These are phyloP conservation scores for Colletotrichum liaoningense DNA, from an alignment of 2,329 filamentous ascomycete species.

Conservation along the genomic window DNA sequence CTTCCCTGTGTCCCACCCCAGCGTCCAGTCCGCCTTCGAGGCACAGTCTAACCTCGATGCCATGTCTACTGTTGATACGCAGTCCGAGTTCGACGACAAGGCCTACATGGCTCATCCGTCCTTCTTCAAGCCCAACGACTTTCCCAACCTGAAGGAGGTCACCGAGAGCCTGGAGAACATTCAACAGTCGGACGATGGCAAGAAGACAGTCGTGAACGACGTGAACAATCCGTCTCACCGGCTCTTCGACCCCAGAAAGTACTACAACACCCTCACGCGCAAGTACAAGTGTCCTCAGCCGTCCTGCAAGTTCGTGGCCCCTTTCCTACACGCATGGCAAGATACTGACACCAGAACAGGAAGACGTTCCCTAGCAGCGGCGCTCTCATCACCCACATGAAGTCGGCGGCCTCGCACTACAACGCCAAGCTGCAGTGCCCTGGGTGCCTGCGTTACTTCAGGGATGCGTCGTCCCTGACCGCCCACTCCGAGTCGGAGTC, in stretches of 20 bases:
- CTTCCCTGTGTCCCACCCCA: constrained; percentile 22
- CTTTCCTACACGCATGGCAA: too few species aligned
- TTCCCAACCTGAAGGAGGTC: constrained; percentile 29
- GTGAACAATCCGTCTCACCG: constrained; percentile 57
- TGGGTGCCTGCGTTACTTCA: constrained; percentile 55
- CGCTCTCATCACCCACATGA: constrained; percentile 56
- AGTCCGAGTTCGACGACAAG: constrained; percentile 21
- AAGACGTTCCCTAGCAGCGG: constrained; percentile 51
- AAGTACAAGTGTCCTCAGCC: constrained; percentile 66
- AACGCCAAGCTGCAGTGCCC: constrained; percentile 54
- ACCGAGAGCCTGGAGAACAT: constrained; percentile 39
- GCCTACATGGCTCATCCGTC: constrained; percentile 23
- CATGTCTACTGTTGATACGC: background rate
- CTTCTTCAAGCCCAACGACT: constrained; percentile 31
- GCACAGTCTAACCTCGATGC: background rate
- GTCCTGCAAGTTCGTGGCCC: constrained; percentile 59
- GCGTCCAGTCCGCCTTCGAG: constrained; percentile 16
- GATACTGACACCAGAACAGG: constrained; percentile 43
- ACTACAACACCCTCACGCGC: constrained; percentile 54
- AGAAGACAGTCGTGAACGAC: constrained; percentile 39
- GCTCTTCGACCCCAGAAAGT: constrained; percentile 59
- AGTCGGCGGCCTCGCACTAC: constrained; percentile 52
- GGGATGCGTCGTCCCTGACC: constrained; percentile 54
- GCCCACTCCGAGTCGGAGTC: constrained; percentile 61
- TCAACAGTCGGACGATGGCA: constrained; percentile 37